phyloP scores from a whole-genome alignment of 768 basidiomycete species.

The Hypsizygus marmoreus region DNA sequence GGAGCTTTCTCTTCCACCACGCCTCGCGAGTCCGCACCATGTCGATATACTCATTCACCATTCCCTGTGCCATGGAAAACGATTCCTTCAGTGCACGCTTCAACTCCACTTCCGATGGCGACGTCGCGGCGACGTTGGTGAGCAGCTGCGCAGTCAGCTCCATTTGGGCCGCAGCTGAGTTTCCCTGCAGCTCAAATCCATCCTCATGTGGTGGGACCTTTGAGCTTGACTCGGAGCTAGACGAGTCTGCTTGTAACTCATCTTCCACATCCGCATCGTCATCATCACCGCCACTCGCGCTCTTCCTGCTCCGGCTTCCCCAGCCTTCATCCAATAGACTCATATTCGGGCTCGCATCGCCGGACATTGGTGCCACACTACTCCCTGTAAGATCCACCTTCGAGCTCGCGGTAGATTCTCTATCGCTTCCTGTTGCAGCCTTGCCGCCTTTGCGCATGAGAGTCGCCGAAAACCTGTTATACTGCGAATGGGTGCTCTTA shows the following conservation, averaged over 20 bases:
- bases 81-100: slow-evolving; percentile 57
- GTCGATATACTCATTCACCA: slow-evolving; percentile 66
- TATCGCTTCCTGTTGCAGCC: slow-evolving; percentile 10
- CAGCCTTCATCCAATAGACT: slow-evolving; percentile 22
- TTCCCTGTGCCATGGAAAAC: slow-evolving; percentile 52
- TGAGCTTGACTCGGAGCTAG: slow-evolving; percentile 33
- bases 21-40: slow-evolving; percentile 80
- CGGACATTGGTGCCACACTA: not conserved
- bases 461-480: slow-evolving; percentile 5
- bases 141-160: slow-evolving; percentile 75
- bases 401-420: not conserved
- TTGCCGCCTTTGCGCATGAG: slow-evolving; percentile 11
- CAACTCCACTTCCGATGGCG: slow-evolving; percentile 14
- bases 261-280: slow-evolving; percentile 31
- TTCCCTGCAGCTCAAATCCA: slow-evolving; percentile 67
- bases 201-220: slow-evolving; percentile 55
- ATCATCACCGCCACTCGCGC: slow-evolving; percentile 22
- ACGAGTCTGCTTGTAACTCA: slow-evolving; percentile 45
- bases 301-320: slow-evolving; percentile 20
- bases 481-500: slow-evolving; percentile 21
- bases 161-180: slow-evolving; percentile 71
- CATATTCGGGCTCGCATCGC: slow-evolving; percentile 15
- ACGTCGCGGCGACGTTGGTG: slow-evolving; percentile 32
- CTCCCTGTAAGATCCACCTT: not conserved
- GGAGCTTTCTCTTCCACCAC: slow-evolving; percentile 71